phyloP scores from a whole-genome alignment of 75 land plant species.

The Cupressus sempervirens region DNA sequence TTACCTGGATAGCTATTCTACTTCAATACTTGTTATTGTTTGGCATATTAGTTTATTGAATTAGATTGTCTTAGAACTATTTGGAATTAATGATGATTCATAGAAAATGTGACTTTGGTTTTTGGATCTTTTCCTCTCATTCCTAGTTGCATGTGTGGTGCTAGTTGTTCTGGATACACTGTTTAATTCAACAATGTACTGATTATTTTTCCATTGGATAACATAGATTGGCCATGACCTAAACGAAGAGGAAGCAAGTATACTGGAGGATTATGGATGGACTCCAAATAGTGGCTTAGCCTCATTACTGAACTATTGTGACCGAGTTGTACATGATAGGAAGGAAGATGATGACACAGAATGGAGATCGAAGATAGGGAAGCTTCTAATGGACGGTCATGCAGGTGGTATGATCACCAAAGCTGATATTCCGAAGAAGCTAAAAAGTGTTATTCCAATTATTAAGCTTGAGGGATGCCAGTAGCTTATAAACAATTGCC shows the following conservation, averaged over 20 bases:
- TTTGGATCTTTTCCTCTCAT: neutral
- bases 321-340: conserved; percentile 80
- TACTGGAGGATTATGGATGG: conserved; percentile 81
- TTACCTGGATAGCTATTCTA: neutral
- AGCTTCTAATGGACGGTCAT: conserved; percentile 68
- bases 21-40: neutral
- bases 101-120: neutral
- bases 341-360: conserved; percentile 47
- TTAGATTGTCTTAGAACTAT: neutral
- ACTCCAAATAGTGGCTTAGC: conserved; percentile 70
- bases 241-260: conserved; percentile 56
- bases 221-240: conserved; percentile 73
- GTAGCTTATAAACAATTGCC: neutral
- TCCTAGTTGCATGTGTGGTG: neutral
- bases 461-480: neutral
- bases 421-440: conserved; percentile 16
- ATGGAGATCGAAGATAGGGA: conserved; percentile 82
- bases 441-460: neutral
- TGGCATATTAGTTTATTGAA: neutral
- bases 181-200: neutral
- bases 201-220: neutral
- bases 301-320: conserved; percentile 77
- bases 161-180: neutral
- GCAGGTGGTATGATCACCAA: conserved; percentile 47
- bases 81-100: neutral